Percentiles rank a stretch among this genome's conserved stretches.
Evolutionary conservation across 805 yeast genomes (phyloP).

Genomic region (Nakazawaea wyomingensis): DNA sequence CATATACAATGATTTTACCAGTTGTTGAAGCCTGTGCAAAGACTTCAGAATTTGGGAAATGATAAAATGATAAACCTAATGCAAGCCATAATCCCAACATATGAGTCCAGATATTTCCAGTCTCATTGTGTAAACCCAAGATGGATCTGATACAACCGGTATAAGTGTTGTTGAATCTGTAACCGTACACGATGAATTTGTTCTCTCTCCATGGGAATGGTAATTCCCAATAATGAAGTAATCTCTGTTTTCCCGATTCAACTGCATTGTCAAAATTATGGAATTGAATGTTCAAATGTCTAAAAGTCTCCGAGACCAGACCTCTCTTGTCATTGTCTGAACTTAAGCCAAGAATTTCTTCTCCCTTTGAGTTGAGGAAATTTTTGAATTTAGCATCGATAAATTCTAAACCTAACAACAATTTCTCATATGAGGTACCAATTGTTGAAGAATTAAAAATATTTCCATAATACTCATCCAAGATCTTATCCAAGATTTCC

Average conservation of each 20-base stretch:
- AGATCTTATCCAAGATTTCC: slow-evolving; percentile 10
- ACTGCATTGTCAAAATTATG: slow-evolving; percentile 45
- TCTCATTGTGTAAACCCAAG: slow-evolving; percentile 72
- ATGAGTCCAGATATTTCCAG: slow-evolving; percentile 94
- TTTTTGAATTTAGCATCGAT: slow-evolving; percentile 29
- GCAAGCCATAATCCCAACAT: slow-evolving; percentile 60
- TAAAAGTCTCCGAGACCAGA: slow-evolving; percentile 11
- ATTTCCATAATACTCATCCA: slow-evolving; percentile 11
- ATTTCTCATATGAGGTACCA: slow-evolving; percentile 13
- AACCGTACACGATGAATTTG: slow-evolving; percentile 77
- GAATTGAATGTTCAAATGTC: slow-evolving; percentile 28
- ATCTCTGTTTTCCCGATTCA: slow-evolving; percentile 35
- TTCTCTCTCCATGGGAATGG: slow-evolving; percentile 95
- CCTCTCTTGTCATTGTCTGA: slow-evolving; percentile 10
- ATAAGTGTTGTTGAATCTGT: slow-evolving; percentile 71
- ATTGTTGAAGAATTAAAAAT: slow-evolving; percentile 5
- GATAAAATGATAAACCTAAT: slow-evolving; percentile 48
- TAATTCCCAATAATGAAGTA: slow-evolving; percentile 76
- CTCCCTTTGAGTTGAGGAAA: slow-evolving; percentile 26
- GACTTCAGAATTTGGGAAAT: slow-evolving; percentile 57
- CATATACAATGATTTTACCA: slow-evolving; percentile 45
- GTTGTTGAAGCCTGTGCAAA: slow-evolving; percentile 38
- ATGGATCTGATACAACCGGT: slow-evolving; percentile 54
- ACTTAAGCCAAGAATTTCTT: slow-evolving; percentile 5
- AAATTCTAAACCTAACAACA: slow-evolving; percentile 25